Conservation (phyloP, 148 eudicot genomes). For the Vaccinium macrocarpon region DNA sequence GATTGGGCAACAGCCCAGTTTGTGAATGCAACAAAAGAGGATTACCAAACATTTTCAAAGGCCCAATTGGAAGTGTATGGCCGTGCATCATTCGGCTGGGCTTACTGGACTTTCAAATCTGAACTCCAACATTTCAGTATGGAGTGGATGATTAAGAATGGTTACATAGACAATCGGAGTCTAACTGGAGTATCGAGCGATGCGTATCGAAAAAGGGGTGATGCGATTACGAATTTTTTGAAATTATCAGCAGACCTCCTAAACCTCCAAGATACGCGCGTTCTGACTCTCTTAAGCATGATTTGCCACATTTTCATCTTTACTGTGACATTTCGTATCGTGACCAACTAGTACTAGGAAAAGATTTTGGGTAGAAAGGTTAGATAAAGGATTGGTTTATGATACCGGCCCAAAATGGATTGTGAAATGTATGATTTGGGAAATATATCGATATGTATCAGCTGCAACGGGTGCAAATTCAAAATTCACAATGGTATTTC, state of each 20-base stretch:
- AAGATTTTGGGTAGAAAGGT: neutral
- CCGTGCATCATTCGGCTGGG: slow-evolving; percentile 75
- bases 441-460: neutral
- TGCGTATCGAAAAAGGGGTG: neutral
- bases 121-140: slow-evolving; percentile 56
- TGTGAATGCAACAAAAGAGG: slow-evolving; percentile 35
- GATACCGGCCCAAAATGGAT: neutral
- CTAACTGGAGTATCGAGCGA: slow-evolving; percentile 1
- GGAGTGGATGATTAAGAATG: slow-evolving; percentile 73
- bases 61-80: slow-evolving; percentile 61
- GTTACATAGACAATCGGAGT: slow-evolving; percentile 34
- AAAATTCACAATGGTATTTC: neutral
- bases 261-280: neutral
- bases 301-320: neutral
- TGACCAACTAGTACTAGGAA: neutral
- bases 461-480: neutral
- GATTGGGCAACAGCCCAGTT: slow-evolving; percentile 36
- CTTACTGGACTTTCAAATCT: slow-evolving; percentile 68
- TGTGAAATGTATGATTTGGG: neutral
- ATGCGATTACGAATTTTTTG: neutral
- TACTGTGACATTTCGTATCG: neutral
- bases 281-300: neutral
- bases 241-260: neutral
- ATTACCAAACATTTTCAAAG: slow-evolving; percentile 42
- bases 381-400: neutral